phyloP scores from a whole-genome alignment of 257 asterid species.

The Lantana camara region DNA sequence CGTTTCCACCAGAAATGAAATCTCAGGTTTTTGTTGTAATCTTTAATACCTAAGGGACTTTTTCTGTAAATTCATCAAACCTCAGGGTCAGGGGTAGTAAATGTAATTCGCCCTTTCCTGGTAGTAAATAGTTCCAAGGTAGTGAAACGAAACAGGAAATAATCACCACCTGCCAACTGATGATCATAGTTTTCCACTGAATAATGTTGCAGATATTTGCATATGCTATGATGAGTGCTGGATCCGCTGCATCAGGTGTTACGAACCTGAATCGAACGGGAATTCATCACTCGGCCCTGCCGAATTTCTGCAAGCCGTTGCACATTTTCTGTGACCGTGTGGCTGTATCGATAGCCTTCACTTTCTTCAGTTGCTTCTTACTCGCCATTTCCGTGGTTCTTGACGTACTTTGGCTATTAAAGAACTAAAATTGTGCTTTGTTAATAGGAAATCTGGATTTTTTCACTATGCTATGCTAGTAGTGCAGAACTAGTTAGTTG shows the following conservation, averaged over 20 bases:
- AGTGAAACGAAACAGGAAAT: too few relatives aligned
- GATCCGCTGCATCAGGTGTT: constrained; percentile 88
- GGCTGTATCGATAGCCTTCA: constrained; percentile 71
- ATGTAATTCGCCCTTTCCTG: too few relatives aligned
- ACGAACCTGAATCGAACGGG: constrained; percentile 83
- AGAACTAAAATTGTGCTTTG: background rate
- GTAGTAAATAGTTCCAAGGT: too few relatives aligned
- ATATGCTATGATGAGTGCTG: constrained; percentile 81
- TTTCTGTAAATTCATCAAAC: too few relatives aligned
- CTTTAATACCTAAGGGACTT: too few relatives aligned
- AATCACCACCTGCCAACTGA: background rate
- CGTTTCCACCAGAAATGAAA: too few relatives aligned
- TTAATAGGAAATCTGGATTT: background rate
- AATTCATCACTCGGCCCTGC: constrained; percentile 69
- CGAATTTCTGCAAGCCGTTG: constrained; percentile 85
- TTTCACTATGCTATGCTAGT: background rate
- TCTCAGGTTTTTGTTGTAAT: too few relatives aligned
- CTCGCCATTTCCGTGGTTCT: constrained; percentile 64
- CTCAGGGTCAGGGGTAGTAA: too few relatives aligned
- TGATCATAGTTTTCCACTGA: background rate
- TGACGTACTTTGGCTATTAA: constrained; percentile 66
- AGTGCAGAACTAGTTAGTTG: background rate
- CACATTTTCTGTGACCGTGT: constrained; percentile 66
- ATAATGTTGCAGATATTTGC: constrained; percentile 58
- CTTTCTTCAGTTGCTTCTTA: constrained; percentile 65